Percentiles rank a stretch among this genome's conserved stretches.
These are phyloP conservation scores for Rhizopogon roseolus DNA, from an alignment of 768 basidiomycete species.

Conservation along the genomic window DNA sequence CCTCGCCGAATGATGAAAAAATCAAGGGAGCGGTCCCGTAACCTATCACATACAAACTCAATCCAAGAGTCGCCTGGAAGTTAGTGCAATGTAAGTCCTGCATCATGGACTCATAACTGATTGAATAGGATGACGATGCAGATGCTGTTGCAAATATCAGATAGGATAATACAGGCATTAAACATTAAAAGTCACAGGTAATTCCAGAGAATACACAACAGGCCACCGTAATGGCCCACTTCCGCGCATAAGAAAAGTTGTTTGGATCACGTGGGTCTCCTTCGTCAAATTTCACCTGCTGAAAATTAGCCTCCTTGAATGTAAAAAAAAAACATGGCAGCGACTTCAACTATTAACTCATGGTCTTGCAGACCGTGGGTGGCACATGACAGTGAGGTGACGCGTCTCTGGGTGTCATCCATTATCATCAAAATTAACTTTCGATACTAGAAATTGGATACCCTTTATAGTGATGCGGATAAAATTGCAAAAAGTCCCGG, in stretches of 20 bases:
- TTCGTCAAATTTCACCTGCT: conserved; percentile 34
- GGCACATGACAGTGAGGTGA: neutral
- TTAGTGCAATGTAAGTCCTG: conserved; percentile 36
- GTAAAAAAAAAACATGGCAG: neutral
- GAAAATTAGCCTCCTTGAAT: neutral
- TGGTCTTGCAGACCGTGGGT: neutral
- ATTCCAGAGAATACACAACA: conserved; percentile 21
- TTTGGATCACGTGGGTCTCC: conserved; percentile 35
- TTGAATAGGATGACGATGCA: conserved; percentile 43
- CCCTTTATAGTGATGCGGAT: neutral
- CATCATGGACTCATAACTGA: conserved; percentile 54
- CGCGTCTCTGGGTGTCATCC: neutral
- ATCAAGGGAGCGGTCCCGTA: conserved; percentile 59
- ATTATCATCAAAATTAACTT: neutral
- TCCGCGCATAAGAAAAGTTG: conserved; percentile 31
- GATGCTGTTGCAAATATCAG: conserved; percentile 33
- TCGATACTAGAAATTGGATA: neutral
- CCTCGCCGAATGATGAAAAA: conserved; percentile 63
- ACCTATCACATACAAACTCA: conserved; percentile 51
- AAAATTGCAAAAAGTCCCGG: neutral
- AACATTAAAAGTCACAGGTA: conserved; percentile 8
- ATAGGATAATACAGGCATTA: neutral
- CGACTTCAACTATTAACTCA: neutral
- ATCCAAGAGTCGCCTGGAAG: conserved; percentile 41
- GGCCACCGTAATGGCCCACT: conserved; percentile 36